These are phyloP conservation scores for Triticum dicoccoides DNA, from an alignment of 176 grass and related monocot species.

Conservation along the genomic window DNA sequence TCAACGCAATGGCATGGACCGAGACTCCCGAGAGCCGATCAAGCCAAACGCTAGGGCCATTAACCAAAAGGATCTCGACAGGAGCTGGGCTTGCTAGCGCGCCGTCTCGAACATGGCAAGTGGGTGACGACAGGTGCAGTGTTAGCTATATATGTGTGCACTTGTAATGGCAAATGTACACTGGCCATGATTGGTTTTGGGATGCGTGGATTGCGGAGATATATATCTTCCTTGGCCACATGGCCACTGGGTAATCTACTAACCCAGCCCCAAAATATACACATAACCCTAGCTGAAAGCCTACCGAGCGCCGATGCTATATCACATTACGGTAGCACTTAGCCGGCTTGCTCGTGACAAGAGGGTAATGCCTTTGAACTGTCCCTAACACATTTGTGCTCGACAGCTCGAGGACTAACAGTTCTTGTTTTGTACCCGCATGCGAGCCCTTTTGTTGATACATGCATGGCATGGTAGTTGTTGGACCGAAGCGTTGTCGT, in stretches of 20 bases:
- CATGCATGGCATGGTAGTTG: conserved; percentile 23
- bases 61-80: conserved; percentile 31
- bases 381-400: background rate
- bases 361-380: conserved; percentile 10
- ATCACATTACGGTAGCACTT: background rate
- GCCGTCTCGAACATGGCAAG: conserved; percentile 24
- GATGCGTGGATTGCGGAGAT: background rate
- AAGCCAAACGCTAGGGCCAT: conserved; percentile 23
- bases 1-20: conserved; percentile 37
- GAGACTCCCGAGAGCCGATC: conserved; percentile 10
- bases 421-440: background rate
- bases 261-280: background rate
- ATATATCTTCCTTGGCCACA: conserved; percentile 22
- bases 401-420: conserved; percentile 16
- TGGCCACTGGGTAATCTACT: background rate
- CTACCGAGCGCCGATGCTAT: background rate
- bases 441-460: conserved; percentile 27
- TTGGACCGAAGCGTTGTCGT: conserved; percentile 24
- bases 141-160: background rate
- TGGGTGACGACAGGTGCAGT: conserved; percentile 14
- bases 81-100: conserved; percentile 30
- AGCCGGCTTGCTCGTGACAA: conserved; percentile 13
- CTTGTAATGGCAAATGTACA: background rate
- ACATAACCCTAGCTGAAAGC: background rate
- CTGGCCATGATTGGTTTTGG: background rate